Conservation (phyloP, 169 alveolate species). For the Babesia caballi region DNA sequence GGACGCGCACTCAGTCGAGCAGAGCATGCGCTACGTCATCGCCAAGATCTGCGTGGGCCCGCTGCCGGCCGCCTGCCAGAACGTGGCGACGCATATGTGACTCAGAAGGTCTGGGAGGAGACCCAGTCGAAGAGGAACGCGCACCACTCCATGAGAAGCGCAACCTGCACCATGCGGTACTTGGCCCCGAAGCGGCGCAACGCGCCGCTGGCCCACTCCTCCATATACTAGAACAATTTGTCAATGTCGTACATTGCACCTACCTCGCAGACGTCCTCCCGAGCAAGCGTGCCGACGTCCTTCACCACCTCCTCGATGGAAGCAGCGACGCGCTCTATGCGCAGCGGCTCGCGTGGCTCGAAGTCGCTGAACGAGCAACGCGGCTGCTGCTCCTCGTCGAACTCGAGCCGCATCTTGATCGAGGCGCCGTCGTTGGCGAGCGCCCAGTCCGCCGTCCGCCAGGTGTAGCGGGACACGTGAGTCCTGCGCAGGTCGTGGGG, state of each 20-base stretch:
- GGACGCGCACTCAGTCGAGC: slow-evolving; percentile 9
- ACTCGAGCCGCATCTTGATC: background rate
- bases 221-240: background rate
- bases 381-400: slow-evolving; percentile 7
- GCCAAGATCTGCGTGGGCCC: slow-evolving; percentile 34
- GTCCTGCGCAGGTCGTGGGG: background rate
- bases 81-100: background rate
- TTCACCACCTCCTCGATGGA: background rate
- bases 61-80: slow-evolving; percentile 36
- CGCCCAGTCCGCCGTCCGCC: background rate
- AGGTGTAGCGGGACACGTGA: background rate
- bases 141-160: slow-evolving; percentile 1
- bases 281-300: background rate
- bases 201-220: background rate
- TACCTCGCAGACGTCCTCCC: slow-evolving; percentile 4
- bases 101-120: background rate
- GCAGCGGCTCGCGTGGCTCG: background rate
- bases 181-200: background rate
- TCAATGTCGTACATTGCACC: slow-evolving; percentile 8
- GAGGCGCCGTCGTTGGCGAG: slow-evolving; percentile 1
- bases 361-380: slow-evolving; percentile 6
- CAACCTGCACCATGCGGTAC: background rate
- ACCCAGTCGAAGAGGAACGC: slow-evolving; percentile 28
- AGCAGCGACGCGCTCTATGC: background rate
- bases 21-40: slow-evolving; percentile 19